These are phyloP conservation scores for Pulicaria dysenterica DNA, from an alignment of 129 eudicot species.

Conservation along the genomic window DNA sequence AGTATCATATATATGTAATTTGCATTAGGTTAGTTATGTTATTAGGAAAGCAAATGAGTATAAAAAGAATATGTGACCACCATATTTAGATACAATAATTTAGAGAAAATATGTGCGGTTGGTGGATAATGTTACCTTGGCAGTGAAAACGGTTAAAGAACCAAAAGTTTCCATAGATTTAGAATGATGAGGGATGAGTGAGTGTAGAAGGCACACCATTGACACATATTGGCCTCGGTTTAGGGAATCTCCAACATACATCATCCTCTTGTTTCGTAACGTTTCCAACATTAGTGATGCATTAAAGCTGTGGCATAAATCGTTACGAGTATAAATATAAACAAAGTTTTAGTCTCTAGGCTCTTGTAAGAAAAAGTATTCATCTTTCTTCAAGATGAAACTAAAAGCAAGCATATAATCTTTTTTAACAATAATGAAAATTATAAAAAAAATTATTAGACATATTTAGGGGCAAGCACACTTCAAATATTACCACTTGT, in stretches of 20 bases:
- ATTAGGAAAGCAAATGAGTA: too few species aligned
- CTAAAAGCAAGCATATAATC: too few species aligned
- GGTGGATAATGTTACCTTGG: conserved; percentile 51
- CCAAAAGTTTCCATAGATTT: conserved; percentile 75
- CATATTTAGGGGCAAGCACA: too few species aligned
- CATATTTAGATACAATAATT: too few species aligned
- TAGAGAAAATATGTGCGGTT: not conserved
- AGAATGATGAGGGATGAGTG: conserved; percentile 59
- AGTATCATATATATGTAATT: too few species aligned
- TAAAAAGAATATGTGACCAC: too few species aligned
- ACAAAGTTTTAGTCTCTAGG: not conserved
- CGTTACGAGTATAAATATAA: not conserved
- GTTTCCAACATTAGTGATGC: conserved; percentile 81
- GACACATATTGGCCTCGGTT: conserved; percentile 90
- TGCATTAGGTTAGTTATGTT: too few species aligned
- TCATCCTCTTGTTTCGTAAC: conserved; percentile 82
- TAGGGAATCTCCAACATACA: conserved; percentile 91
- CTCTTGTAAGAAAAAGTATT: not conserved
- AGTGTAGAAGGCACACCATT: conserved; percentile 80
- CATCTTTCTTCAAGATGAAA: too few species aligned
- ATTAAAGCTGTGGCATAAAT: conserved; percentile 58
- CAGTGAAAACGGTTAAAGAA: conserved; percentile 69
- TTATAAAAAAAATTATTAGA: too few species aligned
- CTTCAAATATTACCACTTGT: too few species aligned
- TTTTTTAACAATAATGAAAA: too few species aligned